Evolutionary conservation across 352 stramenopile species (phyloP).

Genomic region (Globisporangium acanthophoron): DNA sequence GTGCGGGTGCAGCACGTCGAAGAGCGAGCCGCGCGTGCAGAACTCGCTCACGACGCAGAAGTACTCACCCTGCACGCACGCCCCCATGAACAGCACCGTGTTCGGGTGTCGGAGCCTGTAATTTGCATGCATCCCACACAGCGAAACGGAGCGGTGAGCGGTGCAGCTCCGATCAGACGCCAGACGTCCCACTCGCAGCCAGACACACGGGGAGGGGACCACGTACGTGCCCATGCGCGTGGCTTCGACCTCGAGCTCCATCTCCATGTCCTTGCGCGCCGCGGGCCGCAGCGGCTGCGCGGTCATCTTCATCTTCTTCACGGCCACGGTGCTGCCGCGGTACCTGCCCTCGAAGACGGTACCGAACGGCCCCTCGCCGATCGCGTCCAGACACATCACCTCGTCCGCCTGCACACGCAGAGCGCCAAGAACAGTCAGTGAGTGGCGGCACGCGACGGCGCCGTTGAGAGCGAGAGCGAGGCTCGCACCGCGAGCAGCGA

Average conservation of each 20-base stretch:
- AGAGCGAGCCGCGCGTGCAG: constrained; percentile 92
- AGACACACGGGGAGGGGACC: background rate
- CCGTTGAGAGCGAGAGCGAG: background rate
- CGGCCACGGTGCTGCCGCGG: constrained; percentile 73
- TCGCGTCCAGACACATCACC: constrained; percentile 72
- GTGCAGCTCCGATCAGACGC: background rate
- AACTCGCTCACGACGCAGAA: constrained; percentile 97
- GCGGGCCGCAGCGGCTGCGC: constrained; percentile 44
- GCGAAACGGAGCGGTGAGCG: background rate
- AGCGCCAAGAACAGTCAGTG: background rate
- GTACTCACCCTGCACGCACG: constrained; percentile 93
- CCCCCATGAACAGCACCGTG: constrained; percentile 98
- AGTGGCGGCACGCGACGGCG: background rate
- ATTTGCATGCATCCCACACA: background rate
- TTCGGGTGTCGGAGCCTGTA: constrained; percentile 94
- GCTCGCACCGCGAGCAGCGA: constrained; percentile 60
- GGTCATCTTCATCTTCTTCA: constrained; percentile 87
- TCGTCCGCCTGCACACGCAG: constrained; percentile 55
- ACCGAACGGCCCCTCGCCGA: constrained; percentile 73
- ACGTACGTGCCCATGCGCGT: constrained; percentile 66
- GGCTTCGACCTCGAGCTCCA: constrained; percentile 76
- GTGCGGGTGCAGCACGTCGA: constrained; percentile 88
- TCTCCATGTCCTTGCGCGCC: constrained; percentile 71
- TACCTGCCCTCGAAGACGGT: constrained; percentile 86
- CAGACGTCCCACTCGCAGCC: background rate